These are phyloP conservation scores for Elongisporangium prolatum DNA, from an alignment of 352 stramenopile genomes.

Conservation along the genomic window DNA sequence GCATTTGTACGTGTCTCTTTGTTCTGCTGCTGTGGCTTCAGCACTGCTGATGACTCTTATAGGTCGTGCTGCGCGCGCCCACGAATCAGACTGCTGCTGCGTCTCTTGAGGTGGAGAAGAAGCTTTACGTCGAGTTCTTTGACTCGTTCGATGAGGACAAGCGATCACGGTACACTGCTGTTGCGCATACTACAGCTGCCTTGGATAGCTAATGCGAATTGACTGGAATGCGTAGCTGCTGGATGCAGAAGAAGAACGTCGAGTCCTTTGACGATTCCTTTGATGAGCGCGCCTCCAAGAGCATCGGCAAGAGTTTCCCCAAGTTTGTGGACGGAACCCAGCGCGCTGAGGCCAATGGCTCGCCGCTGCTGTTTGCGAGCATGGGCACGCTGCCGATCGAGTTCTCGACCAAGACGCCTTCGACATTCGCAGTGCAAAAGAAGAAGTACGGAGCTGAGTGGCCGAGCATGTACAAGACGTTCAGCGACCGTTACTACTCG, in stretches of 20 bases:
- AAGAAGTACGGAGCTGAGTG: conserved; percentile 47
- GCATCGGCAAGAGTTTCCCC: conserved; percentile 76
- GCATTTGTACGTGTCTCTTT: conserved; percentile 43
- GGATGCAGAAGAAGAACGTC: conserved; percentile 83
- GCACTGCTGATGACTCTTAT: neutral
- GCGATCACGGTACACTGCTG: conserved; percentile 32
- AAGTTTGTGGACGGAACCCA: conserved; percentile 68
- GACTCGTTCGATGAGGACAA: conserved; percentile 74
- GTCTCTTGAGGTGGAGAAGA: conserved; percentile 59
- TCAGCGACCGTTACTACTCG: conserved; percentile 52
- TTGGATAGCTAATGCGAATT: too few species aligned
- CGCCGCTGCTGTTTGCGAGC: conserved; percentile 61
- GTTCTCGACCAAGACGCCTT: conserved; percentile 70
- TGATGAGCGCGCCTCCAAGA: conserved; percentile 74
- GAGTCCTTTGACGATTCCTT: conserved; percentile 66
- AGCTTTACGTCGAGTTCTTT: conserved; percentile 82
- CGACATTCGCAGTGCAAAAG: conserved; percentile 38
- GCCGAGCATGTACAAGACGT: conserved; percentile 63
- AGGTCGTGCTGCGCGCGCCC: conserved; percentile 69
- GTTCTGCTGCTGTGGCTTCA: neutral
- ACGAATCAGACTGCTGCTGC: conserved; percentile 45
- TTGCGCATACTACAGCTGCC: neutral
- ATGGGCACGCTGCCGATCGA: conserved; percentile 68
- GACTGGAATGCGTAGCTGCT: conserved; percentile 32
- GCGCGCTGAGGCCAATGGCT: conserved; percentile 59